Evolutionary conservation across 805 yeast species (phyloP).

Genomic region (Saccharomycopsis fermentans): DNA sequence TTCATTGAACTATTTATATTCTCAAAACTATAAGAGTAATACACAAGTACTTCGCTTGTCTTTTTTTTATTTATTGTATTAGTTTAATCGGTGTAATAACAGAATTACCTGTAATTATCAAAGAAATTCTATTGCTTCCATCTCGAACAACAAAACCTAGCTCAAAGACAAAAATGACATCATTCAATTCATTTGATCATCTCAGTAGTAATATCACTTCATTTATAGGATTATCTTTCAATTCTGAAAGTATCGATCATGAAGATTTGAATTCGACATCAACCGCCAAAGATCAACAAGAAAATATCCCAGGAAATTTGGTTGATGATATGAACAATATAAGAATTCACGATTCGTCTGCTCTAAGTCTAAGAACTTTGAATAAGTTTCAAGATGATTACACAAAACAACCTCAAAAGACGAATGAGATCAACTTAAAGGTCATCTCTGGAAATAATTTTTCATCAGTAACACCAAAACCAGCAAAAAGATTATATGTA

Average conservation of each 20-base stretch:
- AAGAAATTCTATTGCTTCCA: too few relatives aligned
- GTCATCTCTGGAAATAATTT: neutral
- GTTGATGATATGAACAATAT: neutral
- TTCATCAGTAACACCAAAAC: neutral
- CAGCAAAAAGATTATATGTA: neutral
- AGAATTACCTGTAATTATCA: too few relatives aligned
- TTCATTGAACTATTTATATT: too few relatives aligned
- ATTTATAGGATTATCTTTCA: conserved; percentile 6
- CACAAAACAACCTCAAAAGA: neutral
- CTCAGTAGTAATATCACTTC: neutral
- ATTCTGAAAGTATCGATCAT: conserved; percentile 8
- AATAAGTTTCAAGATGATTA: neutral
- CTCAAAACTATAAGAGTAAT: too few relatives aligned
- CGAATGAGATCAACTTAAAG: neutral
- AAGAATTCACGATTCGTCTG: neutral
- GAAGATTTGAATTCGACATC: neutral
- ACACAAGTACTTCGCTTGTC: too few relatives aligned
- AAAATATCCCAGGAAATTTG: neutral
- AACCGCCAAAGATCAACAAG: neutral
- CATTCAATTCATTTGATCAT: neutral
- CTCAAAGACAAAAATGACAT: neutral
- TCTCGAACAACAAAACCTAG: too few relatives aligned
- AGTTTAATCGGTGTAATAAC: too few relatives aligned
- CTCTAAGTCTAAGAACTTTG: neutral
- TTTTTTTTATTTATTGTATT: too few relatives aligned